Evolutionary conservation across 192 early-diverging fungal species (phyloP), one percentile per base, ranked within the genome.

Genomic region (Phlyctochytrium arcticum): DNA sequence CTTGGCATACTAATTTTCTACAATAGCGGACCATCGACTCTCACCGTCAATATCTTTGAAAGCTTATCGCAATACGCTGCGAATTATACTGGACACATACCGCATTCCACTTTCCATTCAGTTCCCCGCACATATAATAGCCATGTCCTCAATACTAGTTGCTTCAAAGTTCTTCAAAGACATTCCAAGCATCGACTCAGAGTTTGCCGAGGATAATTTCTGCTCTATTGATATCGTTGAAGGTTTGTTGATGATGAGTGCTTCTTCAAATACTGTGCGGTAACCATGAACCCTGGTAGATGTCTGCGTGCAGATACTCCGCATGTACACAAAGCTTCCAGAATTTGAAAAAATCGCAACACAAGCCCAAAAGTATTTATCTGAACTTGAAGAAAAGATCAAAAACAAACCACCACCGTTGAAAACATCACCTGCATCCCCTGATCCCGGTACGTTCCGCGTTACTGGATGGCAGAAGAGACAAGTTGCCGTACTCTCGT

Each of bases 111-210:
- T 68, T n/a, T 68, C 56, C 66, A 60, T 68, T 19, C 57, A 60
- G 36, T 68, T 31, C 39, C 66, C 66, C n/a, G 31, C 66, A 31
- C 66, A 68, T 35, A 34, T 68, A n/a, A 48, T 68, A 23, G 66
- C 66, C 36, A 53, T 68, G 57, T 55, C 57, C 4, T n/a, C 48
- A 17, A 23, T 68, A 35, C 51, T 36, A 30, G 19, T 68, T 21
- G 39, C 55, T 8, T 5, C 37, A 64, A 31, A 51, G 35, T 44
- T 68, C n/a, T 7, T 15, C 7, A 26, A 48, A 15, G 42, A 44
- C 17, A 21, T n/a, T 24, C 36, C 64, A 8, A 21, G 17, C 15
- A 44, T 57, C 12, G 37, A 57, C 2, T 24, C 15, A 10, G 26
- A 57, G 17, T 48, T 57, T 37, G 12, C 57, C n/a, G 54, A 39